Evolutionary conservation across 2,329 filamentous ascomycete species (phyloP), one percentile per base, ranked within the genome.

Genomic region (Botryotinia convoluta): DNA sequence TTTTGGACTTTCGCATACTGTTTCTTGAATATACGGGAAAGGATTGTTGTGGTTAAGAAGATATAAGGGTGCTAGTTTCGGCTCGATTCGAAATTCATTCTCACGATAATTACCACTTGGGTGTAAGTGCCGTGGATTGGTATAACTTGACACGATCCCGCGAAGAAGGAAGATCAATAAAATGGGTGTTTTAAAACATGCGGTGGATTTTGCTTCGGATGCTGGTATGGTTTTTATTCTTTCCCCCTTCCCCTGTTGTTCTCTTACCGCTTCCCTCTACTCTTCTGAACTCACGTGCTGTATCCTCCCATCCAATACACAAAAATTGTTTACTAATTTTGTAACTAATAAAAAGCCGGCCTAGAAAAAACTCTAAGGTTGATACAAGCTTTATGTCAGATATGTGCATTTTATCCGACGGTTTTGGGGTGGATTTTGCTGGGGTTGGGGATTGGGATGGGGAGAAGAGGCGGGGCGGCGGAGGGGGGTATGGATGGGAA

Each of bases 301-400:
- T 37, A 42, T 35, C 16, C 12, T 61, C 14, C 22, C 16, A 9
- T 42, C 3, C 9, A 18, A 29, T 39, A 37, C n/a, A 37, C 29
- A 42, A 35, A 45, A 35, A 32, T 22, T n/a, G 10, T 12, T 42
- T 60, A 60, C 64, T 45, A n/a, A 32, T 18, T 6, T n/a, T 39
- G 14, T 26, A 1, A 7, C 4, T 8, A 16, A 32, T 20, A 2
- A 22, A 32, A 76, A 89, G 89, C 85, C 78, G 89, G 89, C 7
- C 83, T 91, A 1, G 90, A 92, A 80, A 87, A 89, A 74, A 84
- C 85, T 71, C 83, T 92, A 76, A 87, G 90, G 63, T 82, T 89
- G 72, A 77, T 90, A 62, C 89, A 91, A 80, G 81, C 87, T 62
- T 69, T 85, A 44, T 81, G 85, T 74, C 83, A 86, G 72, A 84